phyloP scores from a whole-genome alignment of 805 yeast species.

The Candida fluviatilis region DNA sequence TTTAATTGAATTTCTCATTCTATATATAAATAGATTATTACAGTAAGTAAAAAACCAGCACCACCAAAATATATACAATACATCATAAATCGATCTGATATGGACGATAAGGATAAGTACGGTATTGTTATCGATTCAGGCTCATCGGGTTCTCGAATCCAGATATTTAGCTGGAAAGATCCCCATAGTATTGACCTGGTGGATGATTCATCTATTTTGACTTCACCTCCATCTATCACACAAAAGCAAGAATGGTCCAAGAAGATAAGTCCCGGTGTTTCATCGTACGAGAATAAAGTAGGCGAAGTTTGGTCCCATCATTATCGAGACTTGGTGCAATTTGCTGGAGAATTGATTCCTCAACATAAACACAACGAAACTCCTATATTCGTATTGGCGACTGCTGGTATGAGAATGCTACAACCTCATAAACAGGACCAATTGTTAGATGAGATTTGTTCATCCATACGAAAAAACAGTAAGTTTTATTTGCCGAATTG shows the following conservation, averaged over 20 bases:
- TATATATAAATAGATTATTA: too few relatives aligned
- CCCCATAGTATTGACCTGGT: conserved; percentile 18
- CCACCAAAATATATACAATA: too few relatives aligned
- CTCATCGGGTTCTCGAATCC: conserved; percentile 88
- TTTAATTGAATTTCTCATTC: too few relatives aligned
- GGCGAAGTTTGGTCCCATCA: conserved; percentile 67
- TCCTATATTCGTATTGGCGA: conserved; percentile 87
- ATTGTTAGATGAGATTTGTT: conserved; percentile 61
- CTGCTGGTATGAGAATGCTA: conserved; percentile 93
- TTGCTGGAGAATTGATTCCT: conserved; percentile 74
- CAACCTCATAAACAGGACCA: conserved; percentile 47
- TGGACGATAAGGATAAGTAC: conserved; percentile 35
- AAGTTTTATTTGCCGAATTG: conserved; percentile 59
- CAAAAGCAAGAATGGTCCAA: conserved; percentile 66
- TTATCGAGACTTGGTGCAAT: conserved; percentile 56
- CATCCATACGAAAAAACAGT: conserved; percentile 47
- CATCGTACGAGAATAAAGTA: conserved; percentile 53
- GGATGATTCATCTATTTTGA: conserved; percentile 29
- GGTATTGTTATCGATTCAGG: conserved; percentile 95
- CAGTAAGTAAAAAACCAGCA: too few relatives aligned
- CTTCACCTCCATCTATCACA: conserved; percentile 63
- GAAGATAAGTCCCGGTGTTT: conserved; percentile 82
- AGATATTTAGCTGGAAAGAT: conserved; percentile 77
- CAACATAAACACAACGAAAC: conserved; percentile 54
- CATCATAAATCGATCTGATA: too few relatives aligned